Percentiles rank a stretch among this genome's conserved stretches.
These are phyloP conservation scores for Gymnopus androsaceus DNA, from an alignment of 1,284 basidiomycete species.

Conservation along the genomic window DNA sequence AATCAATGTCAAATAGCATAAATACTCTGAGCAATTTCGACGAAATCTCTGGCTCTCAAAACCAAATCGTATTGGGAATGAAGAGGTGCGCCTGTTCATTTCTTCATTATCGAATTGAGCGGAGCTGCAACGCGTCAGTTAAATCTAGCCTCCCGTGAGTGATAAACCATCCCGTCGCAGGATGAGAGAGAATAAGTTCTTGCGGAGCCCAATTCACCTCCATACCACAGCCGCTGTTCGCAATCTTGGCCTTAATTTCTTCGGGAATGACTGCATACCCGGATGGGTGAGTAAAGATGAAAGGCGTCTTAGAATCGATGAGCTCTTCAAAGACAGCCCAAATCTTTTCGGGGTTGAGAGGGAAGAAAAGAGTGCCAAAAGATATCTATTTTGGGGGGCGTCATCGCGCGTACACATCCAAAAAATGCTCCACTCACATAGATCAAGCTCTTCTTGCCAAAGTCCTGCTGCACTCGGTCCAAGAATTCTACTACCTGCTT, in stretches of 20 bases:
- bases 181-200: slow-evolving; percentile 24
- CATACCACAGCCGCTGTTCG: slow-evolving; percentile 19
- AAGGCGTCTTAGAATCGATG: slow-evolving; percentile 21
- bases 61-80: too few species aligned
- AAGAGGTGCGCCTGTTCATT: too few species aligned
- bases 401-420: background rate
- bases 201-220: slow-evolving; percentile 23
- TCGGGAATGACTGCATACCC: slow-evolving; percentile 1
- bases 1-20: too few species aligned
- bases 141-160: too few species aligned
- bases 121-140: too few species aligned
- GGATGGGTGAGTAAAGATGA: slow-evolving; percentile 11
- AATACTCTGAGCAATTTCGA: too few species aligned
- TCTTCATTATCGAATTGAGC: too few species aligned
- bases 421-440: slow-evolving; percentile 20
- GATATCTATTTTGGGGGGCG: slow-evolving; percentile 25
- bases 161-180: slow-evolving; percentile 26
- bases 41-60: too few species aligned
- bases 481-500: slow-evolving; percentile 19
- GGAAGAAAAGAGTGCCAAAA: slow-evolving; percentile 25
- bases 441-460: slow-evolving; percentile 20
- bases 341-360: slow-evolving; percentile 16
- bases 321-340: slow-evolving; percentile 23
- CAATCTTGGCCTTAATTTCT: slow-evolving; percentile 15
- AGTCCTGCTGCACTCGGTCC: slow-evolving; percentile 14